Evolutionary conservation across 306 rosid genomes (phyloP), one percentile per base, ranked within the genome.

Genomic region (Cercis canadensis): DNA sequence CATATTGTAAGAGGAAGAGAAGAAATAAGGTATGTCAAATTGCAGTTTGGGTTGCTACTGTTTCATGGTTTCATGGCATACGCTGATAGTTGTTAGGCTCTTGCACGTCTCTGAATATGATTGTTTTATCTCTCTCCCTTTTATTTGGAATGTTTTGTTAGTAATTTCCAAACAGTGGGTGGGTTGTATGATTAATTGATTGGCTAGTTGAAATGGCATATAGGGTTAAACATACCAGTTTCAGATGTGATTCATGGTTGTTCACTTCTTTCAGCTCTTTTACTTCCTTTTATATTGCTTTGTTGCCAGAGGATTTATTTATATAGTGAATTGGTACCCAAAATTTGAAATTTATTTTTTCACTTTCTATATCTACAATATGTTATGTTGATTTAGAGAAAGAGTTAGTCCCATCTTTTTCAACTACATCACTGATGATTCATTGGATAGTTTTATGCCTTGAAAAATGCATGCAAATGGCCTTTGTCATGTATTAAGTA

Each of bases 1-100:
- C 97, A 57, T 94, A 94, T 79, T 91, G 99, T 68, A 94, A 89
- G 85, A 87, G 99, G 88, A 94, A 94, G 87, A 94, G 99, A 85
- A 86, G 96, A 85, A 97, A 94, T 69, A 94, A 94, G 99, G 99
- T 87, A 83, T 50, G 77, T 41, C 34, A 53, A 41, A 13, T 39
- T 81, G 5, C 34, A 44, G 71, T 68, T 72, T 45, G 36, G 37
- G 69, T 13, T 16, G 44, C 39, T 47, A 34, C 52, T 58, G 15
- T 31, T 74, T 54, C 21, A 62, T 21, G 17, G 19, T 39, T 57
- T 71, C 17, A n/a, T 40, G 55, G 69, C 44, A 40, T 57, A n/a
- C n/a, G n/a, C n/a, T n/a, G n/a, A n/a, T n/a, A n/a, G n/a, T n/a
- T n/a, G n/a, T n/a, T n/a, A n/a, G n/a, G n/a, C n/a, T n/a, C n/a